phyloP scores from a whole-genome alignment of 495 filamentous ascomycete species.

The Penicillium subrubescens region DNA sequence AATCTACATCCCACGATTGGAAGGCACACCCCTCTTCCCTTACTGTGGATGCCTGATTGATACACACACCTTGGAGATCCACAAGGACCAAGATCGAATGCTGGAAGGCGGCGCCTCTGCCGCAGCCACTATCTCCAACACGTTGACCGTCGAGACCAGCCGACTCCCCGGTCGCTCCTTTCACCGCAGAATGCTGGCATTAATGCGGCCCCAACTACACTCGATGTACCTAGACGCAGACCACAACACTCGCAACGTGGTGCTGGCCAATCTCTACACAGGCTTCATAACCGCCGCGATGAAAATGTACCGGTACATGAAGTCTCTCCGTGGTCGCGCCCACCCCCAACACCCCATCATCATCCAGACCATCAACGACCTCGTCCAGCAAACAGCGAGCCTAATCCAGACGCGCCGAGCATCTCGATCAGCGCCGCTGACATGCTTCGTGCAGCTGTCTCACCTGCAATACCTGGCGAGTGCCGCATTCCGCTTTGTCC shows the following conservation, averaged over 20 bases:
- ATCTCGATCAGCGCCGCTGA: conserved; percentile 34
- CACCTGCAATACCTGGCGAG: conserved; percentile 73
- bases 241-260: conserved; percentile 70
- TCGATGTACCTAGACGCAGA: conserved; percentile 86
- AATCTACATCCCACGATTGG: conserved; percentile 51
- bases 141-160: conserved; percentile 75
- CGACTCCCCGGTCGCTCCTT: conserved; percentile 71
- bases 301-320: conserved; percentile 81
- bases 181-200: conserved; percentile 72
- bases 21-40: conserved; percentile 62
- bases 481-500: conserved; percentile 64
- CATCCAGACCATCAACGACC: conserved; percentile 65
- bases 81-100: conserved; percentile 56
- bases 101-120: conserved; percentile 47
- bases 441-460: conserved; percentile 59
- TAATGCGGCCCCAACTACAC: conserved; percentile 85
- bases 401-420: conserved; percentile 62
- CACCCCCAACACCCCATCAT: conserved; percentile 58
- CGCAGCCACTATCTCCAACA: conserved; percentile 49
- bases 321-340: conserved; percentile 56
- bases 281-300: conserved; percentile 76
- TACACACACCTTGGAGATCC: conserved; percentile 73
- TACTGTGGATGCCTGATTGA: conserved; percentile 86
- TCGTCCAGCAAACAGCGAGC: conserved; percentile 64
- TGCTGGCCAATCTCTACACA: conserved; percentile 72